Base-by-base conservation (phyloP, 768 basidiomycete genomes). In the Jaapia argillacea region DNA sequence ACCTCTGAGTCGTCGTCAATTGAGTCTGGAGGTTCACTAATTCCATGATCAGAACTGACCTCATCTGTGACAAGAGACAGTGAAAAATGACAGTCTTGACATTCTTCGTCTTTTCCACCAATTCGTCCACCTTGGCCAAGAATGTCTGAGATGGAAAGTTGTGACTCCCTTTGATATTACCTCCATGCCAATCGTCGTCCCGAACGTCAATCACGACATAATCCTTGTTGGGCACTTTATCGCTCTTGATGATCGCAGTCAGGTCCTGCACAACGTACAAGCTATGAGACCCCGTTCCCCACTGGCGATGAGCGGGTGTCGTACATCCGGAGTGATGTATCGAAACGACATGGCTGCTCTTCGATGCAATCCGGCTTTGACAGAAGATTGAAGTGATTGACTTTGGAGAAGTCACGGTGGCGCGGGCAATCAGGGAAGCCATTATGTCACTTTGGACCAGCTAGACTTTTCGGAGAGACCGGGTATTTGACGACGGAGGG, bases 131-230 rank as follows among this genome's bases (percentile, higher is more conserved):
- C 18, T 62, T 69, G 41, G 57, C 62, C 26, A 72, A 56, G 59
- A 89, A 87, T 40, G 67, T 68, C 23, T 57, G 47, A 5, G 84
- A 84, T 1, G 88, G 88, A 25, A 69, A 55, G 54, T 85, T 76
- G 45, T 74, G 54, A 33, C 75, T 69, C 48, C 74, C 70, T 50
- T 71, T 77, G 58, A 91, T 86, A 57, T 90, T 82, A 27, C 88
- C 88, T 50, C 88, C 88, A 7, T 56, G 65, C 60, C 70, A 85
- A 50, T 91, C 88, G 44, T 80, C 75, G 58, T 88, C 87, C n/a
- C 88, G 79, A 24, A 91, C 88, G 58, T 91, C 88, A 31, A 91
- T 73, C 36, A 91, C 71, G 24, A 81, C 58, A 56, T 79, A 90
- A 56, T 89, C 85, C 56, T 76, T 74, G 53, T 66, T 61, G 5